phyloP scores from a whole-genome alignment of 352 stramenopile species.

The Pythium folliculosum region DNA sequence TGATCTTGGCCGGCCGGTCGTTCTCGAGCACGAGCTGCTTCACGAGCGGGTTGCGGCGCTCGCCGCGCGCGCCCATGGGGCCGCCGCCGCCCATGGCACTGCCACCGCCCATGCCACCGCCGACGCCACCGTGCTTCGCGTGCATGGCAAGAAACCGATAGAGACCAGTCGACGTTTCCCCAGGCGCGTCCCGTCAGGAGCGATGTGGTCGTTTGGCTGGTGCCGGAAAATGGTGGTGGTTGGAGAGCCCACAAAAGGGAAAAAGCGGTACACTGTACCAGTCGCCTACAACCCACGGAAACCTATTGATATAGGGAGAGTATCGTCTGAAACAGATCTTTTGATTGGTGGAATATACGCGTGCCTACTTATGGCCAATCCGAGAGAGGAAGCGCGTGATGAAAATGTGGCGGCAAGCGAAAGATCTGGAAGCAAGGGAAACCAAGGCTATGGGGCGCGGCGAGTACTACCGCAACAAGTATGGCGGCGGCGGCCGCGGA shows the following conservation, averaged over 20 bases:
- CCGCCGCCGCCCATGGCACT: conserved; percentile 9
- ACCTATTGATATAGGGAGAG: conserved; percentile 2
- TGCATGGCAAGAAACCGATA: conserved; percentile 15
- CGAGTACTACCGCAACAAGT: conserved; percentile 92
- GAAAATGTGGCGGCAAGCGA: neutral
- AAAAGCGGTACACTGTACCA: conserved; percentile 14
- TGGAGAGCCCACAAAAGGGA: neutral
- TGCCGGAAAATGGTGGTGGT: conserved; percentile 11
- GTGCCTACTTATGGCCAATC: neutral
- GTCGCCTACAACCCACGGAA: neutral
- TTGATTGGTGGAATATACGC: conserved; percentile 15
- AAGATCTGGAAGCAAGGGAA: neutral
- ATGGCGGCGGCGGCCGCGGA: conserved; percentile 55
- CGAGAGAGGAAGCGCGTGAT: neutral
- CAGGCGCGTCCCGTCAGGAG: neutral
- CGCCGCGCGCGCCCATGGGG: conserved; percentile 35
- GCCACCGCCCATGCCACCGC: conserved; percentile 19
- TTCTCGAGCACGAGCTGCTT: conserved; percentile 91
- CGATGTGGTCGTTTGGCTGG: conserved; percentile 7
- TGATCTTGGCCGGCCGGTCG: conserved; percentile 93
- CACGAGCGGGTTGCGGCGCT: conserved; percentile 84
- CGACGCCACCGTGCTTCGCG: conserved; percentile 25
- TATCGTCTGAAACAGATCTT: neutral
- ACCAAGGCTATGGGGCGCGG: conserved; percentile 62
- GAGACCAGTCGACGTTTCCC: neutral